Base-by-base conservation (phyloP, 2,329 filamentous ascomycete genomes). In the Cladosporium sp. region DNA sequence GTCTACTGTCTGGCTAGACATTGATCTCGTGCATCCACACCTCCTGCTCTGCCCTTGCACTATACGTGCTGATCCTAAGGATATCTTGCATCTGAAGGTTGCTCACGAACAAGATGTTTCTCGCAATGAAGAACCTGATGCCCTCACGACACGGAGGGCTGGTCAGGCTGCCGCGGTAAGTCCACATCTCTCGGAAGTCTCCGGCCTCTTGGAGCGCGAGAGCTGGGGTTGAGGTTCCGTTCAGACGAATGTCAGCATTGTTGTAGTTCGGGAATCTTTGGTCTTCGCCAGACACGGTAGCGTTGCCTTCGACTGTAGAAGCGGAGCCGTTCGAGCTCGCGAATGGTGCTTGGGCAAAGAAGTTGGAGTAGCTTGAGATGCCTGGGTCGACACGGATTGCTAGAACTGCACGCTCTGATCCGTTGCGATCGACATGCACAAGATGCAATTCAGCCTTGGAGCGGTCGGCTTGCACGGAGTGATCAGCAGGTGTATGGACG, bases 401-500 rank as follows among this genome's bases (percentile, higher is more conserved):
- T 1, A 82, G 66, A 1, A 82, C 79, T 15, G 77, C 78, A 3
- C 70, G 67, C 51, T 78, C 74, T 19, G 73, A 67, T 54, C 78
- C 78, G 0, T 66, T 61, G 8, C 68, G 69, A 60, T 78, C 74
- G 57, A 75, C 74, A 60, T 80, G 78, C 3, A 82, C 80, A 39
- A 79, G 71, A 65, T 82, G 80, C 19, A 82, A 66, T 61, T 82
- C 80, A 39, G 78, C 77, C 59, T 75, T 78, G 45, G 72, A 70
- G 36, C 75, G 73, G 39, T 73, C 69, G 39, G 74, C 75, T 50
- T 75, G 70, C 5, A 82, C 72, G 3, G 72, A 70, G 66, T 82
- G 80, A 59, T 82, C 80, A 5, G 78, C 78, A 0, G 80, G 80
- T 0, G 78, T 65, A 63, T 82, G 80, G 54, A 81, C 76, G 69